These are phyloP conservation scores for Phragmites australis DNA, from an alignment of 176 grass and related monocot genomes.

Conservation along the genomic window DNA sequence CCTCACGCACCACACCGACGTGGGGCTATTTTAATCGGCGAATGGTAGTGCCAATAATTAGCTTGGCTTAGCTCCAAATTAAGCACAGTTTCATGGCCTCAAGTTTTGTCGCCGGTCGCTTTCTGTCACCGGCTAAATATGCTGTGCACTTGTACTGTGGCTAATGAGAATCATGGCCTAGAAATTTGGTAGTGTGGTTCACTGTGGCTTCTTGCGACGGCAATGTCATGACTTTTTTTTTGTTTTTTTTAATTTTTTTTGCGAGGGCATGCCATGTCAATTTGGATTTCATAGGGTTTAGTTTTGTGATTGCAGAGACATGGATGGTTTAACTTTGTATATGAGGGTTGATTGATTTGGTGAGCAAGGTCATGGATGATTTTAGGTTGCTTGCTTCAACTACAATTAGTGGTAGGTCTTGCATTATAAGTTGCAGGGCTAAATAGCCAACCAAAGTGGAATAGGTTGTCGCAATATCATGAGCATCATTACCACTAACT, in stretches of 20 bases:
- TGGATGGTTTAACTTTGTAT: not conserved
- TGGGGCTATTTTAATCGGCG: not conserved
- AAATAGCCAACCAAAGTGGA: conserved; percentile 21
- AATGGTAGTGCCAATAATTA: conserved; percentile 26
- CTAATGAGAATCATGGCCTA: not conserved
- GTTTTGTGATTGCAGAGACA: not conserved
- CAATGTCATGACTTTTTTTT: no score
- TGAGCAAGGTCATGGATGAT: not conserved
- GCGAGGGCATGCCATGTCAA: not conserved
- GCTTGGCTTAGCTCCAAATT: conserved; percentile 30
- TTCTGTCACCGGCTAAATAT: conserved; percentile 18
- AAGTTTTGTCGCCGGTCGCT: conserved; percentile 41
- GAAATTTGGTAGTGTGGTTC: not conserved
- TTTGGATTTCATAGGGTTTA: not conserved
- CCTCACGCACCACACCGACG: conserved; percentile 24
- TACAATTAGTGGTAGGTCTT: conserved; percentile 2
- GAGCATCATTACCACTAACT: not conserved
- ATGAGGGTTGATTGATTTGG: not conserved
- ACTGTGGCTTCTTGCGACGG: not conserved
- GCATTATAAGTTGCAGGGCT: not conserved
- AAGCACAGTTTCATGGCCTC: not conserved
- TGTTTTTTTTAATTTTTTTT: no score
- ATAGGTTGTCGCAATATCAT: conserved; percentile 2
- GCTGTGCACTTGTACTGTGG: not conserved
- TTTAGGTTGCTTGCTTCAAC: not conserved